Evolutionary conservation across 2,329 filamentous ascomycete species (phyloP), one percentile per base, ranked within the genome.

Genomic region (Diaporthe longicolla): DNA sequence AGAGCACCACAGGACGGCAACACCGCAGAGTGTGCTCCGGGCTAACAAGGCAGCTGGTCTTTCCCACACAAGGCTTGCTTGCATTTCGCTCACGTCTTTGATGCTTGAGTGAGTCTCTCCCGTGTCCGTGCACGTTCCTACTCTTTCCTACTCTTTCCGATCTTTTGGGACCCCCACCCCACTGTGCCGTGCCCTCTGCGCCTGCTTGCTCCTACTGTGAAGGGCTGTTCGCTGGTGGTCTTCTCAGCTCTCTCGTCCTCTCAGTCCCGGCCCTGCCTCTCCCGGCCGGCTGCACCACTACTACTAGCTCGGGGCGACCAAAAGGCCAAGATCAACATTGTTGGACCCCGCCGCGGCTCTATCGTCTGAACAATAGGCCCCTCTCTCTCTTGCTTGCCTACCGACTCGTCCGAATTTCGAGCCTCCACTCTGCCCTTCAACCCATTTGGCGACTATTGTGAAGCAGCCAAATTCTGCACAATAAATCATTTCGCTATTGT

Each of bases 361-460:
- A 71, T 63, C 70, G 54, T 63, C 70, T 63, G 48, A 63, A 54
- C 70, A 63, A 43, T 63, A 63, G 35, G 57, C 70, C 63, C 70
- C 63, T 48, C 63, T 32, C 29, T 32, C 63, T 71, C 35, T 45
- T 55, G 11, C 48, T 63, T 63, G 70, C 48, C 48, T 54, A 63
- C 45, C 48, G 45, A 61, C 45, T 43, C 45, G 43, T 71, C 57
- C 57, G 48, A 63, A 45, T 52, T 71, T 55, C 70, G n/a, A 26
- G 48, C 63, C 63, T 68, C 48, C 57, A 59, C 70, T 63, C 32
- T 63, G 24, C 70, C 48, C 21, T 43, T 26, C 70, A 54, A 54
- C 59, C 48, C 57, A 45, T 61, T 63, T 45, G 57, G 40, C 70
- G 35, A 71, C 57, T n/a, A 54, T 68, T 68, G 48, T 68, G 63